These are phyloP conservation scores for Sechiopsis laciniata DNA, from an alignment of 306 rosid species.

Conservation along the genomic window DNA sequence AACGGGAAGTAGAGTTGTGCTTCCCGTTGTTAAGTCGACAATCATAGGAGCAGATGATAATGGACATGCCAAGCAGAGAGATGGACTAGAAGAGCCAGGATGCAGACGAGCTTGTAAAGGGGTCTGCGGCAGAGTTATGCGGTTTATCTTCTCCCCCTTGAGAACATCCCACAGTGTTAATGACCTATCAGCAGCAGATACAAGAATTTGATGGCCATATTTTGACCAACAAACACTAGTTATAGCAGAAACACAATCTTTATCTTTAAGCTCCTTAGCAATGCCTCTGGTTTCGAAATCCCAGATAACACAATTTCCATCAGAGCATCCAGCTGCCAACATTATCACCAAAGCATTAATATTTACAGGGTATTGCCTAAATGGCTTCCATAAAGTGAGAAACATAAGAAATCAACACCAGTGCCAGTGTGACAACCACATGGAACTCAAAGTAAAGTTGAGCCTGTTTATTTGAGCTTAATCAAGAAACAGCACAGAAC, in stretches of 20 bases:
- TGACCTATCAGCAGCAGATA: slow-evolving; percentile 86
- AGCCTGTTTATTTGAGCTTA: not conserved
- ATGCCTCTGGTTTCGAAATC: slow-evolving; percentile 94
- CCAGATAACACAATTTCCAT: slow-evolving; percentile 90
- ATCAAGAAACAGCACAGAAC: not conserved
- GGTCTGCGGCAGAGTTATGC: slow-evolving; percentile 61
- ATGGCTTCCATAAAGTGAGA: slow-evolving; percentile 18
- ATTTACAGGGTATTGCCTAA: slow-evolving; percentile 19
- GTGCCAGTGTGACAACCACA: not conserved
- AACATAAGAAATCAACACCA: not conserved
- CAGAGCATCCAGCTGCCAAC: slow-evolving; percentile 85
- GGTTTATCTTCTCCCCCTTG: slow-evolving; percentile 59
- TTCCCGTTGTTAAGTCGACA: slow-evolving; percentile 72
- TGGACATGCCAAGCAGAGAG: slow-evolving; percentile 88
- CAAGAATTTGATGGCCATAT: slow-evolving; percentile 63
- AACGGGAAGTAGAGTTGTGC: slow-evolving; percentile 60
- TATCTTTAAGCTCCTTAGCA: slow-evolving; percentile 74
- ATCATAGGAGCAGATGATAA: slow-evolving; percentile 89
- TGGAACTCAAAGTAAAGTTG: not conserved
- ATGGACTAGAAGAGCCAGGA: slow-evolving; percentile 80
- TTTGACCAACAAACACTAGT: slow-evolving; percentile 72
- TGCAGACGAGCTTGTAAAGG: slow-evolving; percentile 84
- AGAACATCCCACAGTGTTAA: slow-evolving; percentile 73
- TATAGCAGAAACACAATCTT: slow-evolving; percentile 61
- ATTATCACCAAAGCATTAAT: slow-evolving; percentile 23